phyloP scores from a whole-genome alignment of 495 filamentous ascomycete genomes.

The Penicillium verhagenii region DNA sequence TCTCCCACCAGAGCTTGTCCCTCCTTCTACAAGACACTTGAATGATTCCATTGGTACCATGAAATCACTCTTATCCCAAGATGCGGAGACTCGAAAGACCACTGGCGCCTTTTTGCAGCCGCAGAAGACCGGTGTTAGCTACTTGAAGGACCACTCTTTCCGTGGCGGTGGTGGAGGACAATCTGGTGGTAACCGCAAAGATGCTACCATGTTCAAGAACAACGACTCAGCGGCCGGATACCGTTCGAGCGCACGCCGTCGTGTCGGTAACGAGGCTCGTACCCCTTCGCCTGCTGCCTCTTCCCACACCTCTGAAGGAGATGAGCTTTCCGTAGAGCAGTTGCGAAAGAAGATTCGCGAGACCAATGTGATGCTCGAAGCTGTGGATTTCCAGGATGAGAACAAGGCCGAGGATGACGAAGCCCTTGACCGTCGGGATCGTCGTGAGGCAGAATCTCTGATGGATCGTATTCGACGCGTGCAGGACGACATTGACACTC shows the following conservation, averaged over 20 bases:
- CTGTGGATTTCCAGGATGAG: conserved; percentile 95
- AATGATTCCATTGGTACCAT: conserved; percentile 89
- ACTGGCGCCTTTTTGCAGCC: conserved; percentile 84
- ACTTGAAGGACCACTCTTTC: conserved; percentile 95
- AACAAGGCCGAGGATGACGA: conserved; percentile 88
- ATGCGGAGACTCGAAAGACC: conserved; percentile 81
- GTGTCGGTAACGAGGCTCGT: conserved; percentile 67
- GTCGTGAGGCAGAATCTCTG: conserved; percentile 89
- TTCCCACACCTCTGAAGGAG: conserved; percentile 64
- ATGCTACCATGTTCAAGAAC: conserved; percentile 95
- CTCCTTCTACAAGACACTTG: conserved; percentile 92
- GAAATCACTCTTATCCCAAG: conserved; percentile 86
- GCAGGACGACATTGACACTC: conserved; percentile 93
- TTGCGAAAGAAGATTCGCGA: conserved; percentile 91
- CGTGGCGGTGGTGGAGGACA: conserved; percentile 49
- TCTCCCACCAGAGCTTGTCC: conserved; percentile 89
- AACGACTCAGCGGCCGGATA: conserved; percentile 87
- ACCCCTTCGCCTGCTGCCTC: conserved; percentile 72
- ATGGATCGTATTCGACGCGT: conserved; percentile 90
- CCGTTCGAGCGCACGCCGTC: conserved; percentile 86
- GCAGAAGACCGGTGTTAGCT: conserved; percentile 96
- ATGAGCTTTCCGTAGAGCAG: conserved; percentile 84
- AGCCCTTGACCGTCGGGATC: conserved; percentile 82
- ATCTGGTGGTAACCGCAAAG: conserved; percentile 62
- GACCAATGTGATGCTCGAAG: conserved; percentile 93